phyloP scores from a whole-genome alignment of 768 basidiomycete genomes.

The Boletus vinaceobasis region DNA sequence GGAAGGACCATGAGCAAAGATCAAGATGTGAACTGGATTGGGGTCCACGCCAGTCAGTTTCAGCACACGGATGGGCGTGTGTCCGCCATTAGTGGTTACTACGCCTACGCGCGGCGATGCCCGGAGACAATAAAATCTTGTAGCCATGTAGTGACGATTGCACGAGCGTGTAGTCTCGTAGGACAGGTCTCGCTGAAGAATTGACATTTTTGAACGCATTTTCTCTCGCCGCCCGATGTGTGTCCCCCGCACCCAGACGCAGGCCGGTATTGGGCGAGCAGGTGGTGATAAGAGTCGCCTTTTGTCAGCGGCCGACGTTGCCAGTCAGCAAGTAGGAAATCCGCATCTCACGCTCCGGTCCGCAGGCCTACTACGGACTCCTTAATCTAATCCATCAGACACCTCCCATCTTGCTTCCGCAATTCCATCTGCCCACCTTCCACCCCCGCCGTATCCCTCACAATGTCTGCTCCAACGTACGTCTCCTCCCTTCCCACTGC shows the following conservation, averaged over 20 bases:
- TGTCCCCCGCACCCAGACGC: neutral
- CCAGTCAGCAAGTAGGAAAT: conserved; percentile 7
- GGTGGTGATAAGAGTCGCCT: neutral
- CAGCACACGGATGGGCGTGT: neutral
- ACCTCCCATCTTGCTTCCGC: conserved; percentile 22
- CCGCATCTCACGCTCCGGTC: conserved; percentile 21
- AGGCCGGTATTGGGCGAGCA: neutral
- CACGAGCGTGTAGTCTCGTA: conserved; percentile 1
- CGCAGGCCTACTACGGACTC: neutral
- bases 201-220: conserved; percentile 4
- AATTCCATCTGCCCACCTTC: conserved; percentile 26
- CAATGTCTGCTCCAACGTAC: conserved; percentile 49
- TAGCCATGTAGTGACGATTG: neutral
- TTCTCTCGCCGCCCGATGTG: conserved; percentile 6
- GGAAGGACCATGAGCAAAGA: conserved; percentile 12
- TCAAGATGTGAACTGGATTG: neutral
- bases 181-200: neutral
- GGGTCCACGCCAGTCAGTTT: neutral
- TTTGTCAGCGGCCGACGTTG: conserved; percentile 3
- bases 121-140: conserved; percentile 8
- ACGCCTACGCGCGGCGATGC: conserved; percentile 1
- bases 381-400: conserved; percentile 29
- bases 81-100: neutral
- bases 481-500: conserved; percentile 29
- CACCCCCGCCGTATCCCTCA: conserved; percentile 30